These are phyloP conservation scores for Davidsoniella eucalypti DNA, from an alignment of 2,329 filamentous ascomycete species.

Conservation along the genomic window DNA sequence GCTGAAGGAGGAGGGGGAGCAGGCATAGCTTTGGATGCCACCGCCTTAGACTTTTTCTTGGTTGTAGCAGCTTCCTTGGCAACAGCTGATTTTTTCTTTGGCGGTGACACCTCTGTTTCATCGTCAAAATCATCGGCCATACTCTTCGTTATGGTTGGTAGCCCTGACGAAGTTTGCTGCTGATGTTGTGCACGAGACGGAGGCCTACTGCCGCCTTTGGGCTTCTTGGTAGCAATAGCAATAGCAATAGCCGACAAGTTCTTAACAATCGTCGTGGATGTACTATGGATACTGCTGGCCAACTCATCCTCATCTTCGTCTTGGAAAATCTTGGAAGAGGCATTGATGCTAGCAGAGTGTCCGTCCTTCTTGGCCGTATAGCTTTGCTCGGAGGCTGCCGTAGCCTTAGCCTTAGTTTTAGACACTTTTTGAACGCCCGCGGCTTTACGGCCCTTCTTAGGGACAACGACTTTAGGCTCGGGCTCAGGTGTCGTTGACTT, in stretches of 20 bases:
- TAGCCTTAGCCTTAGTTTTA: conserved; percentile 31
- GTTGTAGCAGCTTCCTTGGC: not conserved
- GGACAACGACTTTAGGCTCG: conserved; percentile 23
- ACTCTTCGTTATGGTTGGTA: conserved; percentile 13
- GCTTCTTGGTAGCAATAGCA: conserved; percentile 18
- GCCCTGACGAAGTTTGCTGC: too few relatives aligned
- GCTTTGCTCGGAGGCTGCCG: conserved; percentile 18
- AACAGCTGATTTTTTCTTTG: conserved; percentile 6
- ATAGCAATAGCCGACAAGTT: conserved; percentile 15
- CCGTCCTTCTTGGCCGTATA: not conserved
- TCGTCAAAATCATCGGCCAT: not conserved
- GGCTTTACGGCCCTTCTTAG: conserved; percentile 39
- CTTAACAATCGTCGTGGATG: conserved; percentile 26
- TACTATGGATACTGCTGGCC: conserved; percentile 26
- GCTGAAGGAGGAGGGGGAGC: conserved; percentile 1
- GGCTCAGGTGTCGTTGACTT: not conserved
- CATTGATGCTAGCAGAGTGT: not conserved
- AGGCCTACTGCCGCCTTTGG: not conserved
- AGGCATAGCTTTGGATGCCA: not conserved
- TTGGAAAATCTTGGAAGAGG: not conserved
- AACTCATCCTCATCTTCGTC: conserved; percentile 18
- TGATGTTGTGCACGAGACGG: too few relatives aligned
- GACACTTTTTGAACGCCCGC: conserved; percentile 32
- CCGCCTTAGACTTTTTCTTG: not conserved
- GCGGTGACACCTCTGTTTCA: not conserved